Evolutionary conservation across 2,329 filamentous ascomycete species (phyloP).

Genomic region (Chaetomiaceae sp.): DNA sequence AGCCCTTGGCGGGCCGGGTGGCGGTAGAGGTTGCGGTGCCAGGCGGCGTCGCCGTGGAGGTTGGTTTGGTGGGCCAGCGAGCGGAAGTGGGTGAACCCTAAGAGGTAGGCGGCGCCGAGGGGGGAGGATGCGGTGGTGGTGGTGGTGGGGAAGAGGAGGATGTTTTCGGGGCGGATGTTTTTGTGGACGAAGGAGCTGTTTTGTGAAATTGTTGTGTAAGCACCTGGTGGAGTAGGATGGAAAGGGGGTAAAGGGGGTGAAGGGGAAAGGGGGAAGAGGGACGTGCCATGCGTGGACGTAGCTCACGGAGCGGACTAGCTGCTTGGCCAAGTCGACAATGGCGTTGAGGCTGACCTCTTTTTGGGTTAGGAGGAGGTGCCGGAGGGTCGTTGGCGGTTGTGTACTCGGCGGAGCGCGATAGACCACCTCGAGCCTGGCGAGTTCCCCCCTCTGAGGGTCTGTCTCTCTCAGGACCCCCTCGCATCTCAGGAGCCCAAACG

Average conservation of each 20-base stretch:
- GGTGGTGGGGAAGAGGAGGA: conserved; percentile 3
- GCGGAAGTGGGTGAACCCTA: conserved; percentile 12
- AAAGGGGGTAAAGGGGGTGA: too few relatives aligned
- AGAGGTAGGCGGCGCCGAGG: conserved; percentile 1
- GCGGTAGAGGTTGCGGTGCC: conserved; percentile 15
- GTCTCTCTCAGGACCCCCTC: too few relatives aligned
- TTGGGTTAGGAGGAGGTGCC: neutral
- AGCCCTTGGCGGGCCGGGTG: conserved; percentile 12
- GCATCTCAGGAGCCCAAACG: too few relatives aligned
- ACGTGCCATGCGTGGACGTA: conserved; percentile 17
- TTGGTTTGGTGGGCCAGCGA: neutral
- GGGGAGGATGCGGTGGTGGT: neutral
- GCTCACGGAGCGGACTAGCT: conserved; percentile 10
- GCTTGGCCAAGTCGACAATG: conserved; percentile 4
- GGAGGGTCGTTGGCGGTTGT: conserved; percentile 1
- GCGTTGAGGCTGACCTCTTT: neutral
- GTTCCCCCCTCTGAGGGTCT: too few relatives aligned
- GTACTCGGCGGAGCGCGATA: too few relatives aligned
- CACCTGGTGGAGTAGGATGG: too few relatives aligned
- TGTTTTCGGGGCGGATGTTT: conserved; percentile 21
- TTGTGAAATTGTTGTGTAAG: too few relatives aligned
- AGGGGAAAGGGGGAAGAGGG: too few relatives aligned
- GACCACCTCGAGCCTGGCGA: too few relatives aligned
- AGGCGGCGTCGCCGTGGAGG: conserved; percentile 6
- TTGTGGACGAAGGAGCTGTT: conserved; percentile 26